These are phyloP conservation scores for Beta vulgaris DNA, from an alignment of 148 eudicot genomes.

Conservation along the genomic window DNA sequence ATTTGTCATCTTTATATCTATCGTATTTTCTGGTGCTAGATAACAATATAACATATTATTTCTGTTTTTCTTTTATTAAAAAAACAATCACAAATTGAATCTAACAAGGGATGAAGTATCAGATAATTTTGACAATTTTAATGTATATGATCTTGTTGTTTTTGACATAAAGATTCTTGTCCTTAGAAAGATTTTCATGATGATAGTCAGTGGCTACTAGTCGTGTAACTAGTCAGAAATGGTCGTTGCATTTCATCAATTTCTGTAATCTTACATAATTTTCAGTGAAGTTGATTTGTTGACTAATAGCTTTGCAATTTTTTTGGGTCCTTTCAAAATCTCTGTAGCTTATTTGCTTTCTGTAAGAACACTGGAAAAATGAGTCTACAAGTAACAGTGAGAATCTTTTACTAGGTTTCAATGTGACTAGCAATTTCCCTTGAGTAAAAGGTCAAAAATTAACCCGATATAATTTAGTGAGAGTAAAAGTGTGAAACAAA, in stretches of 20 bases:
- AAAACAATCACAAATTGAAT: too few species aligned
- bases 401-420: constrained; percentile 2
- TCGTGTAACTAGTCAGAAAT: neutral
- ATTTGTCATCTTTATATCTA: too few species aligned
- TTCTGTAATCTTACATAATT: constrained; percentile 14
- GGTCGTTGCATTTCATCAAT: neutral
- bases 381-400: neutral
- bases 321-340: neutral
- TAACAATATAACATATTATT: too few species aligned
- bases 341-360: neutral
- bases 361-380: neutral
- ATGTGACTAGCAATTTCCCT: neutral
- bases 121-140: too few species aligned
- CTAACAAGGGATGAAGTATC: too few species aligned
- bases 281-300: constrained; percentile 22
- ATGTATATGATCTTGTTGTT: neutral
- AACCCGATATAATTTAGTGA: neutral
- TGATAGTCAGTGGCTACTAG: neutral
- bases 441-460: neutral
- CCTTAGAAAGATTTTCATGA: neutral
- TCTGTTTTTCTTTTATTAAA: too few species aligned
- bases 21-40: too few species aligned
- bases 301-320: neutral
- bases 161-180: neutral
- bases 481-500: neutral